Percentiles rank a stretch among this genome's conserved stretches.
These are phyloP conservation scores for Rhizophora mangle DNA, from an alignment of 345 rosid species.

Conservation along the genomic window DNA sequence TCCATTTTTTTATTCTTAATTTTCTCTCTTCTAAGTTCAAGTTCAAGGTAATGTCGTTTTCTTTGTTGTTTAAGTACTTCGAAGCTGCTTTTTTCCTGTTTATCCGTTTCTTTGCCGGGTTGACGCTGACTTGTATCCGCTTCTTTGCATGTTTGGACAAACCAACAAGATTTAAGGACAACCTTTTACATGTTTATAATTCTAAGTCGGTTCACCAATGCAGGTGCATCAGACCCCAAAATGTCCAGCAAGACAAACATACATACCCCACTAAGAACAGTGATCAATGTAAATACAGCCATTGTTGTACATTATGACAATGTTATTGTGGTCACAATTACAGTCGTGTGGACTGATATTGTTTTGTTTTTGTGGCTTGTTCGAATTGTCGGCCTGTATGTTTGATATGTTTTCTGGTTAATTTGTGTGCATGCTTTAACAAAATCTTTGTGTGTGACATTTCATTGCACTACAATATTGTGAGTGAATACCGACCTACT, in stretches of 20 bases:
- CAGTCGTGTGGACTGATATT: too few relatives aligned
- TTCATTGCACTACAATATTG: background rate
- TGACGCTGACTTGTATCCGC: constrained; percentile 6
- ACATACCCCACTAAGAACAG: background rate
- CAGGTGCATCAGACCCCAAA: constrained; percentile 22
- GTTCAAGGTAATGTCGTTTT: background rate
- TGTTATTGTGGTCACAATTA: background rate
- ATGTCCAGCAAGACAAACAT: background rate
- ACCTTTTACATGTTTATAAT: background rate
- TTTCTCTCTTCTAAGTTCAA: constrained; percentile 4
- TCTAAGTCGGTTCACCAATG: constrained; percentile 17
- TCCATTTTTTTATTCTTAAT: constrained; percentile 11
- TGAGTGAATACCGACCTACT: background rate
- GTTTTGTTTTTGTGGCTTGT: background rate
- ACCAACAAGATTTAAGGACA: constrained; percentile 18
- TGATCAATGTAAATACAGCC: background rate
- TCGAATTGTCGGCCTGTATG: background rate
- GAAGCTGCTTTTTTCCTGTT: constrained; percentile 32
- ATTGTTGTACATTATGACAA: background rate
- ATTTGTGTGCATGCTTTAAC: background rate
- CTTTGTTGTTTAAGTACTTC: constrained; percentile 36
- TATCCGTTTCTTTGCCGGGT: constrained; percentile 38
- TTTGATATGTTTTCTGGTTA: background rate
- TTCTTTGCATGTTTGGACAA: constrained; percentile 17
- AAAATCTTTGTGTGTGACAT: background rate